Evolutionary conservation across 768 basidiomycete species (phyloP).

Genomic region (Tricholoma sp.): DNA sequence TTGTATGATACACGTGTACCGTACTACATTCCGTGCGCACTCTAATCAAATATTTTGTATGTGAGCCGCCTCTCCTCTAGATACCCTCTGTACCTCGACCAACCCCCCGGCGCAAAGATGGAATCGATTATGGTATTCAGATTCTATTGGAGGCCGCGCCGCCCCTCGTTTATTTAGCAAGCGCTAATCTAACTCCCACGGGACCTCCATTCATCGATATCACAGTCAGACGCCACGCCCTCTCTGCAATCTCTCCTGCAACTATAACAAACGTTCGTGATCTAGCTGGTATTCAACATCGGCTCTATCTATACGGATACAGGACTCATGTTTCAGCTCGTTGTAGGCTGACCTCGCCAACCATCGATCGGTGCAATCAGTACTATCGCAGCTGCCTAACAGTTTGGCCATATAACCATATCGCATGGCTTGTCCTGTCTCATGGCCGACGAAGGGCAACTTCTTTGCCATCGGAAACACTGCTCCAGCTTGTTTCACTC

Average conservation of each 20-base stretch:
- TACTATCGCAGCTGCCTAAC: background rate
- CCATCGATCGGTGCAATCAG: background rate
- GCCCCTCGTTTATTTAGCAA: background rate
- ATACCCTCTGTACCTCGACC: background rate
- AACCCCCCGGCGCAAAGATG: background rate
- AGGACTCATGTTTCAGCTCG: background rate
- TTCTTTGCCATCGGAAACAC: slow-evolving; percentile 52
- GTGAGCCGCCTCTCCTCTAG: background rate
- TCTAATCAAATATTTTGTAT: too few species aligned
- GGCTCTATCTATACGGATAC: background rate
- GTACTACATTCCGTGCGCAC: too few species aligned
- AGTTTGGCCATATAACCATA: background rate
- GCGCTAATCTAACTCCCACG: background rate
- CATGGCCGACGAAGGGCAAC: slow-evolving; percentile 32
- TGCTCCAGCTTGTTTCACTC: slow-evolving; percentile 36
- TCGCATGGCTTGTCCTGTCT: slow-evolving; percentile 31
- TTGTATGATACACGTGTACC: too few species aligned
- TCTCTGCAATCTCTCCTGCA: too few species aligned
- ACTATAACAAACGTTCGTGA: background rate
- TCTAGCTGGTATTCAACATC: background rate
- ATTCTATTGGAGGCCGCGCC: too few species aligned
- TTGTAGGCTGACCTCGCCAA: background rate
- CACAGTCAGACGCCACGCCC: background rate
- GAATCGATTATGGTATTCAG: background rate
- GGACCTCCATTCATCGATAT: background rate